phyloP scores from a whole-genome alignment of 2,329 filamentous ascomycete genomes.

The Cytospora mali region DNA sequence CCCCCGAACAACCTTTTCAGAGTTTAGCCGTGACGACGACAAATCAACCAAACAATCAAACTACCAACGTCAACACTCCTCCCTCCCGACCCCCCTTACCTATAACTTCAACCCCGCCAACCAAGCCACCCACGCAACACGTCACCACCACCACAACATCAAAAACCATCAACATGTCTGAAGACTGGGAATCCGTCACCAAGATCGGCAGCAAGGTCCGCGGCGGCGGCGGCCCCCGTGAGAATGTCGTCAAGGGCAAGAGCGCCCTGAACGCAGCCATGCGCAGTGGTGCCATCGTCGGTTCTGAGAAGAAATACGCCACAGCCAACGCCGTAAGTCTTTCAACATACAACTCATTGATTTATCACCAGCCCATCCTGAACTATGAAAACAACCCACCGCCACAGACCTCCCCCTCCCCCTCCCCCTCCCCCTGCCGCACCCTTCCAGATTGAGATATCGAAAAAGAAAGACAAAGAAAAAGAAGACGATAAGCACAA shows the following conservation, averaged over 20 bases:
- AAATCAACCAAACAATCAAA: not conserved
- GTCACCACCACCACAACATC: conserved; percentile 20
- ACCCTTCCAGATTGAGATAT: too few relatives aligned
- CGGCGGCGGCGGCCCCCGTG: conserved; percentile 67
- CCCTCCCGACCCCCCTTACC: not conserved
- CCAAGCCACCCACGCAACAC: conserved; percentile 23
- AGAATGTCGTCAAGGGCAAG: conserved; percentile 88
- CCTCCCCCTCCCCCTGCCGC: not conserved
- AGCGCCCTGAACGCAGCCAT: conserved; percentile 84
- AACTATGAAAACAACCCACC: not conserved
- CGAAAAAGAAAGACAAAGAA: too few relatives aligned
- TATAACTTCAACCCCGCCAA: conserved; percentile 23
- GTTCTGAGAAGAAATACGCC: conserved; percentile 88
- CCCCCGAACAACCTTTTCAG: conserved; percentile 1
- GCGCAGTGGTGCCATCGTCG: conserved; percentile 73
- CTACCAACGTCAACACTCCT: conserved; percentile 5
- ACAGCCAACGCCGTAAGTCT: conserved; percentile 75
- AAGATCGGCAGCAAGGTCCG: conserved; percentile 90
- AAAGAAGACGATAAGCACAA: not conserved
- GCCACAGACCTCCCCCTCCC: not conserved
- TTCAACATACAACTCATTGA: conserved; percentile 1
- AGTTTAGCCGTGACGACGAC: conserved; percentile 19
- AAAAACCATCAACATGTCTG: conserved; percentile 61
- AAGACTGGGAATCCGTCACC: conserved; percentile 83
- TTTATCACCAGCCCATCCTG: not conserved